Conservation (phyloP, 306 rosid genomes). For the Heteromeles arbutifolia region DNA sequence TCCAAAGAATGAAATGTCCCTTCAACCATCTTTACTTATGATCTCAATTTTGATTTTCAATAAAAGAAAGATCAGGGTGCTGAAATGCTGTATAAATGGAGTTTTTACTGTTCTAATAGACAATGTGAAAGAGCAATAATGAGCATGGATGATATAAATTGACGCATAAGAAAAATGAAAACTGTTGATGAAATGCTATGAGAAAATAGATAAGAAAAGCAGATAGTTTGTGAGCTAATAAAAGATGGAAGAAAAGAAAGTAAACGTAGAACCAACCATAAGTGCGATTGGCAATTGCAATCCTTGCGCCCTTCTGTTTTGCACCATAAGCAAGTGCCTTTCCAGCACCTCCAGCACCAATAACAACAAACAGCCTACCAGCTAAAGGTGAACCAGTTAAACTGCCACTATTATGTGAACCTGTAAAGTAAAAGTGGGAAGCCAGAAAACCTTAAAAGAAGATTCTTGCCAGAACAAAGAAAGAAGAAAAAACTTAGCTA, state of each 20-base stretch:
- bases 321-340: constrained; percentile 98
- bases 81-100: not conserved
- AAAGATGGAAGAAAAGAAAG: not conserved
- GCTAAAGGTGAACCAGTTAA: constrained; percentile 58
- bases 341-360: constrained; percentile 97
- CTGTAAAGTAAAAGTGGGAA: constrained; percentile 26
- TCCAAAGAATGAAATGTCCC: not conserved
- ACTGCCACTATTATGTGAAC: constrained; percentile 28
- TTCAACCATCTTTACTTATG: not conserved
- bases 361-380: constrained; percentile 79
- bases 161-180: not conserved
- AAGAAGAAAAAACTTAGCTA: not conserved
- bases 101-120: not conserved
- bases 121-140: not conserved
- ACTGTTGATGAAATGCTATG: not conserved
- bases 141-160: not conserved
- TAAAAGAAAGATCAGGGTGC: not conserved
- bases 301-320: constrained; percentile 79
- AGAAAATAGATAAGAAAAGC: constrained; percentile 3
- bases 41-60: not conserved
- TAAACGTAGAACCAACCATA: constrained; percentile 45
- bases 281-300: constrained; percentile 92
- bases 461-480: constrained; percentile 10
- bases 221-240: not conserved
- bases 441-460: constrained; percentile 6